Percentiles rank a stretch among this genome's conserved stretches.
phyloP scores from a whole-genome alignment of 192 early-diverging fungal genomes.

The Geranomyces michiganensis region DNA sequence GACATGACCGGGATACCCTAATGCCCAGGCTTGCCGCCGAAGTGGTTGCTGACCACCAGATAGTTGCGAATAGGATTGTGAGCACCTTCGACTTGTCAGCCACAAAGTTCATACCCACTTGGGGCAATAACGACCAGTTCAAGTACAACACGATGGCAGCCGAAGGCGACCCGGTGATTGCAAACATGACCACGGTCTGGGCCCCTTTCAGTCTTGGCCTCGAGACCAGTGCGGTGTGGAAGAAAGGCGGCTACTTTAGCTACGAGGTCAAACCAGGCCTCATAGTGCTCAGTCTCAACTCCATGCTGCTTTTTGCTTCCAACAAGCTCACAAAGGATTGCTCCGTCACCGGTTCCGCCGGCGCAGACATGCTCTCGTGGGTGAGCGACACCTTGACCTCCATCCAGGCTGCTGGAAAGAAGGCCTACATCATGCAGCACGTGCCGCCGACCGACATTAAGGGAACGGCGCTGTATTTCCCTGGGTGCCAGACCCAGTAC shows the following conservation, averaged over 20 bases:
- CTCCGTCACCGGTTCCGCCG: slow-evolving; percentile 7
- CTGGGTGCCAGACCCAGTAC: slow-evolving; percentile 22
- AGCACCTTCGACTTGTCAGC: slow-evolving; percentile 24
- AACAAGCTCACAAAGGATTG: slow-evolving; percentile 34
- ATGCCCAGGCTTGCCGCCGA: neutral
- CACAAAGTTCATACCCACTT: slow-evolving; percentile 30
- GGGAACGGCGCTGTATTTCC: slow-evolving; percentile 12
- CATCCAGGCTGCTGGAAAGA: neutral
- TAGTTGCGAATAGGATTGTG: slow-evolving; percentile 24
- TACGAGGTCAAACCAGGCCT: slow-evolving; percentile 25
- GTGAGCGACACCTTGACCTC: slow-evolving; percentile 6
- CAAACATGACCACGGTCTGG: slow-evolving; percentile 35
- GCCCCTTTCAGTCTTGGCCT: slow-evolving; percentile 25
- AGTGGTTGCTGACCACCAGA: slow-evolving; percentile 22
- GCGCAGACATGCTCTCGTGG: slow-evolving; percentile 36
- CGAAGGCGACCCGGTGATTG: slow-evolving; percentile 22
- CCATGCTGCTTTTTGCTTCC: slow-evolving; percentile 33
- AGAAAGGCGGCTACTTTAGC: slow-evolving; percentile 36
- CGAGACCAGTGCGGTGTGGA: slow-evolving; percentile 11
- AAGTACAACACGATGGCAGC: slow-evolving; percentile 27
- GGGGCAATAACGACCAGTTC: slow-evolving; percentile 40
- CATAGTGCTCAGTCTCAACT: slow-evolving; percentile 38
- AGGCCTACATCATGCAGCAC: slow-evolving; percentile 36
- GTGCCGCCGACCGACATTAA: neutral
- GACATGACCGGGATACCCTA: slow-evolving; percentile 37